Evolutionary conservation across 805 yeast genomes (phyloP), one percentile per base, ranked within the genome.

Genomic region (Dipodascopsis uninucleata): DNA sequence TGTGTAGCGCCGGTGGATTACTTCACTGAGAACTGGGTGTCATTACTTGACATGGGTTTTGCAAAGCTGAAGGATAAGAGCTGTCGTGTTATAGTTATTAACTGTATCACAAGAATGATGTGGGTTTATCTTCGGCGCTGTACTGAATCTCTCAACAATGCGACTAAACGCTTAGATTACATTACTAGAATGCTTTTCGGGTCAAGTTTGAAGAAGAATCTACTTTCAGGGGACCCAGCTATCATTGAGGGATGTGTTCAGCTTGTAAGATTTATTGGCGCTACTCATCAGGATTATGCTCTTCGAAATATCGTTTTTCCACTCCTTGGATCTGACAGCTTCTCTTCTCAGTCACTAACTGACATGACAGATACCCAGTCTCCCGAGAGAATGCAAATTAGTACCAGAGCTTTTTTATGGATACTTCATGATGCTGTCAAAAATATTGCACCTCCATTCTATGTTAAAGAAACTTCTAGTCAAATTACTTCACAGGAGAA

Each of bases 61-160:
- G 68, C 67, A 35, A 79, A 79, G 45, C 68, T 85, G 31, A 84
- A 81, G 57, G 81, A 86, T 3, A 85, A 85, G 36, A 60, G 67
- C 0, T 73, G 71, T 39, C 78, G 82, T 55, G 71, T 77, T 0
- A 76, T 76, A 2, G 74, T 79, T 33, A 73, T 85, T 12, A 77
- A 78, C 0, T 80, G 89, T 44, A 66, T 82, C 3, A 74, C 95
- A 0, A 68, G 96, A 46, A 68, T 94, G 25, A 65, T 85, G 0
- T 93, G 98, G 98, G 95, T 89, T 0, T 93, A 85, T 60, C 67
- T 88, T 20, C 86, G 81, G 63, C 71, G 97, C 51, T 79, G 88
- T 53, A 77, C 95, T 0, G 98, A 94, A 55, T 83, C 97, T 0
- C 67, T 90, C 56, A 93, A 90, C 61, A 82, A 85, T 47, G 88